Evolutionary conservation across 1,139 yeast genomes (phyloP).

Genomic region (Magnusiomyces magnusii): DNA sequence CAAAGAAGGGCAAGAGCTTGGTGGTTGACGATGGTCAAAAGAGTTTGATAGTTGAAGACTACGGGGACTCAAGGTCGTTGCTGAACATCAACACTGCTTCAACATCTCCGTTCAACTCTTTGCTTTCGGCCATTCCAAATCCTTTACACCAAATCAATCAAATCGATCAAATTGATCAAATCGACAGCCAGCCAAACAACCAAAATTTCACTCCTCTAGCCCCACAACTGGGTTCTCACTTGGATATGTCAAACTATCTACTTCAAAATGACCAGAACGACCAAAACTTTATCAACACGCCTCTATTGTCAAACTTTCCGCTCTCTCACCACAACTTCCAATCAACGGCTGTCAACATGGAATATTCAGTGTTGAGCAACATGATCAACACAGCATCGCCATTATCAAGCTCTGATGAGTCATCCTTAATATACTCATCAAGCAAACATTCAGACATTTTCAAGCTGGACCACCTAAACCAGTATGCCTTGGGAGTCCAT

Average conservation of each 20-base stretch:
- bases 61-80: background rate
- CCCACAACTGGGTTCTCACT: too few relatives aligned
- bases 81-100: background rate
- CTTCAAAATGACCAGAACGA: background rate
- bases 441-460: background rate
- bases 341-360: slow-evolving; percentile 73
- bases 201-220: too few relatives aligned
- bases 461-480: slow-evolving; percentile 20
- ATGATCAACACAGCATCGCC: slow-evolving; percentile 37
- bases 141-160: background rate
- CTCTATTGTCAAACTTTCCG: background rate
- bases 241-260: too few relatives aligned
- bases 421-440: background rate
- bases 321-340: slow-evolving; percentile 36
- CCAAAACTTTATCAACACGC: too few relatives aligned
- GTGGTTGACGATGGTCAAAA: too few relatives aligned
- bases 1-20: background rate
- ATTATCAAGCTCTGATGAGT: slow-evolving; percentile 2
- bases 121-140: background rate
- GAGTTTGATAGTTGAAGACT: background rate
- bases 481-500: slow-evolving; percentile 18
- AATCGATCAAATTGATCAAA: background rate
- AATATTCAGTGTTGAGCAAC: slow-evolving; percentile 68
- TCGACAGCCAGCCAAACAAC: too few relatives aligned
- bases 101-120: background rate